Conservation (phyloP, 345 rosid species). For the Murraya koenigii region DNA sequence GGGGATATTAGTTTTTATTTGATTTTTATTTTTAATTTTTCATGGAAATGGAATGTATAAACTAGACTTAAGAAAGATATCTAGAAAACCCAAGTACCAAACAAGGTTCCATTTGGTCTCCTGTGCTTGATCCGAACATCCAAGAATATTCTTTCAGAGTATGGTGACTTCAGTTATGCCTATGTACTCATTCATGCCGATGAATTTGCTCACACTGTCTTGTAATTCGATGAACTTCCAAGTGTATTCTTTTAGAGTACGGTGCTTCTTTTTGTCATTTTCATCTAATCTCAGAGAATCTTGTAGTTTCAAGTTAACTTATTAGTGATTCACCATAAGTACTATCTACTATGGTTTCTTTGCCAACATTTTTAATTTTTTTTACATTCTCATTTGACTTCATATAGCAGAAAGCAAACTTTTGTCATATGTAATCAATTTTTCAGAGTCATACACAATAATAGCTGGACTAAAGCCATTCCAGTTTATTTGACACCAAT, state of each 20-base stretch:
- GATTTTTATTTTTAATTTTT: background rate
- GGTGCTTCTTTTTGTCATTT: conserved; percentile 1
- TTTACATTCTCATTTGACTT: background rate
- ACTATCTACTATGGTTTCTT: background rate
- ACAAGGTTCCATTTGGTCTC: background rate
- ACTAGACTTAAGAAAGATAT: background rate
- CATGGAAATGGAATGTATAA: background rate
- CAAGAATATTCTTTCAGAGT: too few relatives aligned
- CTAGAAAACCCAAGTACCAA: background rate
- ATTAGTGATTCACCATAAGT: background rate
- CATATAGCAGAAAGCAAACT: background rate
- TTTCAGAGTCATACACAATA: too few relatives aligned
- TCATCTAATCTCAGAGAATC: background rate
- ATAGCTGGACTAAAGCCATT: background rate
- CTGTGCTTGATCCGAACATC: background rate
- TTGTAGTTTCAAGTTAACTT: background rate
- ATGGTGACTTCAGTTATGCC: too few relatives aligned
- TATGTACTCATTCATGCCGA: too few relatives aligned
- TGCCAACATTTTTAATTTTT: background rate
- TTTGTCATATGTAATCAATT: background rate
- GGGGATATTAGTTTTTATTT: too few relatives aligned
- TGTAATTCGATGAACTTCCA: too few relatives aligned
- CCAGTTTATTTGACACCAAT: background rate
- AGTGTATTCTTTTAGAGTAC: too few relatives aligned
- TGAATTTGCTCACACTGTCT: too few relatives aligned